A percentile compares a stretch with the other conserved stretches of the same genome.
These are phyloP conservation scores for Cercospora citrullina DNA, from an alignment of 2,329 filamentous ascomycete genomes.

Conservation along the genomic window DNA sequence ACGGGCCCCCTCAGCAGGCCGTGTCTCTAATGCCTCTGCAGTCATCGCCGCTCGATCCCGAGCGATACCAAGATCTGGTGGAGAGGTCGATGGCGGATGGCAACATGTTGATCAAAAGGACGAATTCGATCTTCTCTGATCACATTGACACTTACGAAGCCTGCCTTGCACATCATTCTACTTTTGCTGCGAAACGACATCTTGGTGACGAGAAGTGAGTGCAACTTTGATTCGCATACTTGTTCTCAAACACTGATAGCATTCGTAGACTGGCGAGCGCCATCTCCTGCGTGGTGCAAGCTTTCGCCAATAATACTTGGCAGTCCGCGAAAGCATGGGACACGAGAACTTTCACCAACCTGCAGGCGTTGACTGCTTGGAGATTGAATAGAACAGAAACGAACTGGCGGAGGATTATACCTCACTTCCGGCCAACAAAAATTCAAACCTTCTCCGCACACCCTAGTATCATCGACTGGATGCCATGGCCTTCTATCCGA, in stretches of 20 bases:
- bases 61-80: background rate
- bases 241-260: background rate
- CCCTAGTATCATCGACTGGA: background rate
- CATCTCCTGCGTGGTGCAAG: background rate
- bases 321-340: background rate
- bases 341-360: background rate
- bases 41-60: background rate
- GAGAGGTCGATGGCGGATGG: background rate
- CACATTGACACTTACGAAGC: background rate
- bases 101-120: background rate
- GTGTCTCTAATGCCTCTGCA: background rate
- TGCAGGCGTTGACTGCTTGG: background rate
- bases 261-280: background rate
- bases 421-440: background rate
- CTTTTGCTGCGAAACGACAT: background rate
- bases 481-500: conserved; percentile 3
- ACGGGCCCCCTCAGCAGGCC: background rate
- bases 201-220: background rate
- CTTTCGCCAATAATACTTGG: background rate
- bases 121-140: background rate
- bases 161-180: background rate
- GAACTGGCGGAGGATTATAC: background rate
- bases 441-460: background rate
- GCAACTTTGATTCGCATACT: background rate
- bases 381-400: background rate